A percentile compares a stretch with the other conserved stretches of the same genome.
These are phyloP conservation scores for Diplodia scrobiculata DNA, from an alignment of 2,329 filamentous ascomycete species.

Conservation along the genomic window DNA sequence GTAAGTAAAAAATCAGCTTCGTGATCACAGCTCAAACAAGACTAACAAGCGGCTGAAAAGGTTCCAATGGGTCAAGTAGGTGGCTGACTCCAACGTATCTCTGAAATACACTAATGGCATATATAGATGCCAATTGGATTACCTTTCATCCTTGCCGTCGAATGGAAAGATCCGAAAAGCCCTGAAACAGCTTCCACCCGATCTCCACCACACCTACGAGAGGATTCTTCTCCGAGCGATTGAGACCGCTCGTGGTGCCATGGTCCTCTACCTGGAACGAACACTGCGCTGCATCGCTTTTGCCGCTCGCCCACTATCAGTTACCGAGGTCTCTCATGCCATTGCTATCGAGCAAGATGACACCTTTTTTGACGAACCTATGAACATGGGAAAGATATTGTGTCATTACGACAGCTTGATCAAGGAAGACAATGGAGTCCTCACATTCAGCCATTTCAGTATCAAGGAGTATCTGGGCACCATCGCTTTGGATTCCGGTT, in stretches of 20 bases:
- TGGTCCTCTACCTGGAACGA: not conserved
- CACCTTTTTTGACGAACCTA: not conserved
- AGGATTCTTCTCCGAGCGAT: not conserved
- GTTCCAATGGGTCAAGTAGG: constrained; percentile 20
- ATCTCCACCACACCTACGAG: constrained; percentile 2
- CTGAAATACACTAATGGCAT: not conserved
- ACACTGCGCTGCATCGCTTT: constrained; percentile 5
- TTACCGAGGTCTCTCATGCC: not conserved
- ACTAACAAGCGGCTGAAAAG: not conserved
- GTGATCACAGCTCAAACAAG: not conserved
- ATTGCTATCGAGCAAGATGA: not conserved
- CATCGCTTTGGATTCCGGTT: not conserved
- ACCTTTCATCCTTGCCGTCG: not conserved
- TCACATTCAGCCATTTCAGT: constrained; percentile 5
- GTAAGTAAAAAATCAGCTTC: not conserved
- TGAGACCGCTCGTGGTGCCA: not conserved
- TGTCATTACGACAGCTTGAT: constrained; percentile 6
- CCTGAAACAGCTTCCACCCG: not conserved
- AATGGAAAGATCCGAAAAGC: not conserved
- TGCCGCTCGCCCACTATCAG: not conserved
- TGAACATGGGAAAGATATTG: constrained; percentile 1
- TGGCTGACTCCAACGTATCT: not conserved
- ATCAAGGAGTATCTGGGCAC: constrained; percentile 7
- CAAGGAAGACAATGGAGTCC: not conserved
- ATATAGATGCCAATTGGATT: constrained; percentile 9